Evolutionary conservation across 768 basidiomycete genomes (phyloP).

Genomic region (Russula vinacea): DNA sequence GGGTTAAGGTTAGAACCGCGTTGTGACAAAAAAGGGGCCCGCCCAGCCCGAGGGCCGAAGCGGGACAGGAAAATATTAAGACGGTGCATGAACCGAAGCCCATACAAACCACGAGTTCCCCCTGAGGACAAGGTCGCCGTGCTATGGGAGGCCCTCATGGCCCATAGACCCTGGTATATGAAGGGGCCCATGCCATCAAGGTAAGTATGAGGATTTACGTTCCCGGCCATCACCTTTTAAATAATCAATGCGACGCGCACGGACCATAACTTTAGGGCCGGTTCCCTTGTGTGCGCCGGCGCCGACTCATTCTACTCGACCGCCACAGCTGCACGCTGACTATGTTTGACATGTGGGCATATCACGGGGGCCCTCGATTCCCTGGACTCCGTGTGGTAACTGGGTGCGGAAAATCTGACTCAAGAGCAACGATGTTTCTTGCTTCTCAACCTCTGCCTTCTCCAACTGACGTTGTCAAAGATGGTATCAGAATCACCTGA

Average conservation of each 20-base stretch:
- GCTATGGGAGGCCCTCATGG: constrained; percentile 33
- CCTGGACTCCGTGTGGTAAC: background rate
- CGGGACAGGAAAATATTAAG: constrained; percentile 77
- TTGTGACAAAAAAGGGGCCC: constrained; percentile 36
- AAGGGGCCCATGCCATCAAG: constrained; percentile 35
- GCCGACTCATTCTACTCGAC: too few relatives aligned
- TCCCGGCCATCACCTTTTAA: constrained; percentile 16
- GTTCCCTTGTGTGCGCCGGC: background rate
- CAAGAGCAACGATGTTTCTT: too few relatives aligned
- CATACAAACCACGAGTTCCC: constrained; percentile 39
- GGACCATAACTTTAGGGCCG: constrained; percentile 31
- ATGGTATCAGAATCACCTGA: too few relatives aligned
- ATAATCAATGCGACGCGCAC: constrained; percentile 14
- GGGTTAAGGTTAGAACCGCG: constrained; percentile 41
- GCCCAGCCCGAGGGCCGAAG: constrained; percentile 46
- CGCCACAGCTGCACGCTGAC: background rate
- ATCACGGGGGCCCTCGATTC: too few relatives aligned
- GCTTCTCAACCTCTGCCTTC: too few relatives aligned
- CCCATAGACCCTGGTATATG: constrained; percentile 33
- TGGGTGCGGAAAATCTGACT: background rate
- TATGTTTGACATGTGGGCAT: background rate
- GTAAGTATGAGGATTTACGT: constrained; percentile 31
- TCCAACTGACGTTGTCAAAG: too few relatives aligned
- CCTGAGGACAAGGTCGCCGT: constrained; percentile 35
- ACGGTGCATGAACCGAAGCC: constrained; percentile 74